Percentiles rank a stretch among this genome's conserved stretches.
Conservation (phyloP, 176 grass and related monocot genomes). For the Oryza meridionalis region DNA sequence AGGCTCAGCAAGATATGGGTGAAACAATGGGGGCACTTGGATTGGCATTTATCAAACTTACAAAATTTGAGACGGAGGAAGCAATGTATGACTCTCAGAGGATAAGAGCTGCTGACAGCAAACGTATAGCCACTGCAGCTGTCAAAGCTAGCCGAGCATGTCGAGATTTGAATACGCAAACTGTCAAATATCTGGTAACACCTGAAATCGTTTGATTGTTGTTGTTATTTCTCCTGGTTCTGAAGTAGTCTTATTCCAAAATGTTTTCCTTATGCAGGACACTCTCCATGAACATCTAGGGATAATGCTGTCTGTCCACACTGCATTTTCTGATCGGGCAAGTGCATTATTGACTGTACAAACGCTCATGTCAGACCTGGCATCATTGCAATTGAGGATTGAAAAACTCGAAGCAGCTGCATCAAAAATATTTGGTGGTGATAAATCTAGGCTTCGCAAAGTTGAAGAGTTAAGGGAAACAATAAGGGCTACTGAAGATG, state of each 20-base stretch:
- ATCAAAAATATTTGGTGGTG: slow-evolving; percentile 94
- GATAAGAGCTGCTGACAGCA: slow-evolving; percentile 78
- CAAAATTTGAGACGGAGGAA: slow-evolving; percentile 90
- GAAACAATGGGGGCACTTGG: slow-evolving; percentile 98
- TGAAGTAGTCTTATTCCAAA: slow-evolving; percentile 23
- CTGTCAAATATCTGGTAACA: slow-evolving; percentile 92
- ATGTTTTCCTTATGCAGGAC: slow-evolving; percentile 63
- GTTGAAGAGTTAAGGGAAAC: slow-evolving; percentile 85
- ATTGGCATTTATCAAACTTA: slow-evolving; percentile 91
- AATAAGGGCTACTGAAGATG: slow-evolving; percentile 84
- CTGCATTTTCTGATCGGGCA: slow-evolving; percentile 90
- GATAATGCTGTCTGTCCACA: slow-evolving; percentile 84
- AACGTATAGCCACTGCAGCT: slow-evolving; percentile 82
- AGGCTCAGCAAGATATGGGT: slow-evolving; percentile 96
- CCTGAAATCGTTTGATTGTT: slow-evolving; percentile 1
- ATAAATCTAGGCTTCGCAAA: slow-evolving; percentile 75
- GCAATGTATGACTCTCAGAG: slow-evolving; percentile 80
- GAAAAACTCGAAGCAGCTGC: slow-evolving; percentile 90
- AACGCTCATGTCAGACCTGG: slow-evolving; percentile 91
- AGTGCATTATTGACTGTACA: slow-evolving; percentile 93
- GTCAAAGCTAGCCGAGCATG: slow-evolving; percentile 95
- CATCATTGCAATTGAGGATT: slow-evolving; percentile 70
- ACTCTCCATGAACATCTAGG: slow-evolving; percentile 88
- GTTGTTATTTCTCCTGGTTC: slow-evolving; percentile 17
- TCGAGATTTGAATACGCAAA: slow-evolving; percentile 96